Percentiles rank a stretch among this genome's conserved stretches.
Conservation (phyloP, 1,139 yeast species). For the Arxiozyma telluris region DNA sequence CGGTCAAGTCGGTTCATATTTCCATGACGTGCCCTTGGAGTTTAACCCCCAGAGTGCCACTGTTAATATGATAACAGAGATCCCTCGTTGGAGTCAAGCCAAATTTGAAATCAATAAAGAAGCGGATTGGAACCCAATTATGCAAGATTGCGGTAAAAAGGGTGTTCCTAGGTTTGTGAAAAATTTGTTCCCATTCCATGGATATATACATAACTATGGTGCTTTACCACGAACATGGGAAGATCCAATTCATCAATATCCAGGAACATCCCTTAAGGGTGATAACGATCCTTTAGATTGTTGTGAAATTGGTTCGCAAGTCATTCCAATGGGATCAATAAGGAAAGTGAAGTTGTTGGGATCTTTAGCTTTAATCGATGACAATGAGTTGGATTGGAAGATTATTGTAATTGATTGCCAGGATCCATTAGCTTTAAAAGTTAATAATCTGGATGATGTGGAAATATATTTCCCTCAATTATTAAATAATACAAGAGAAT, state of each 20-base stretch:
- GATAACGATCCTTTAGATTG: slow-evolving; percentile 97
- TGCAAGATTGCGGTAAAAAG: slow-evolving; percentile 79
- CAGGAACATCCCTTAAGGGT: slow-evolving; percentile 39
- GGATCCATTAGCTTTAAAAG: slow-evolving; percentile 69
- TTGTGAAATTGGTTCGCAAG: slow-evolving; percentile 75
- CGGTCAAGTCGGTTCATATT: slow-evolving; percentile 58
- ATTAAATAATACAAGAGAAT: slow-evolving; percentile 71
- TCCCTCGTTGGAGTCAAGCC: slow-evolving; percentile 93
- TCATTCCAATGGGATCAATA: slow-evolving; percentile 48
- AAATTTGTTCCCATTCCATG: slow-evolving; percentile 92
- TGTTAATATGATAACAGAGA: slow-evolving; percentile 85
- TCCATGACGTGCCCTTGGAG: slow-evolving; percentile 83
- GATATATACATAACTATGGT: slow-evolving; percentile 93
- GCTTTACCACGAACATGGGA: slow-evolving; percentile 99
- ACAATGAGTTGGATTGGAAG: slow-evolving; percentile 98
- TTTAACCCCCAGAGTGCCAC: slow-evolving; percentile 47
- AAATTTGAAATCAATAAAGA: slow-evolving; percentile 83
- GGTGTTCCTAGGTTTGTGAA: slow-evolving; percentile 81
- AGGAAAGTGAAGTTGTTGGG: slow-evolving; percentile 90
- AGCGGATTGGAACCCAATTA: slow-evolving; percentile 71
- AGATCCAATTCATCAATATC: slow-evolving; percentile 39
- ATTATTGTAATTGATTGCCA: slow-evolving; percentile 72
- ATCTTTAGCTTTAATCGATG: slow-evolving; percentile 87
- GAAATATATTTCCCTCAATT: slow-evolving; percentile 77
- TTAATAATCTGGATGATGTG: slow-evolving; percentile 77